A percentile compares a stretch with the other conserved stretches of the same genome.
Conservation (phyloP, 2,329 filamentous ascomycete species). For the Fusarium begoniae region DNA sequence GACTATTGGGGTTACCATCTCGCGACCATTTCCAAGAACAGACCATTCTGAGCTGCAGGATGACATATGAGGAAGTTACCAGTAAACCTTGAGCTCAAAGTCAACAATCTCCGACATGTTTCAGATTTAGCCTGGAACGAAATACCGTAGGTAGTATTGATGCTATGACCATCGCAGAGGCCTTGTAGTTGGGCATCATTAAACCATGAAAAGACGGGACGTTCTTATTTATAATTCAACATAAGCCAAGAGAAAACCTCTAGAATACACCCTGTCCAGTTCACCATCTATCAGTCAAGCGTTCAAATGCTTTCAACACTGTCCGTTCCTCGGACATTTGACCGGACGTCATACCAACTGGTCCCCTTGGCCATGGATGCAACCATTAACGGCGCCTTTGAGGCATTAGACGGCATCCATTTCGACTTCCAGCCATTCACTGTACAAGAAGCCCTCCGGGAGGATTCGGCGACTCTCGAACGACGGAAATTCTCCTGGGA, state of each 20-base stretch:
- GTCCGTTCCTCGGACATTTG: not conserved
- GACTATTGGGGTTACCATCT: not conserved
- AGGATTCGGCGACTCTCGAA: not conserved
- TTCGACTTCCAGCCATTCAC: not conserved
- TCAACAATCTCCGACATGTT: not conserved
- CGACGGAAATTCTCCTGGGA: not conserved
- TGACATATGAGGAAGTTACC: not conserved
- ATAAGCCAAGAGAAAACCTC: not conserved
- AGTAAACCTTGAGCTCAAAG: not conserved
- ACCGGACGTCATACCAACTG: not conserved
- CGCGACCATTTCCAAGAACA: not conserved
- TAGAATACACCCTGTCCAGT: fast-evolving
- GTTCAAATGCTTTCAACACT: not conserved
- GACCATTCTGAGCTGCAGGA: not conserved
- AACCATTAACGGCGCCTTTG: not conserved
- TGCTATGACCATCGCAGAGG: not conserved
- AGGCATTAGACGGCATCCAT: not conserved
- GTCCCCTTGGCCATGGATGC: not conserved
- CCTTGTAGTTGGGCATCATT: not conserved
- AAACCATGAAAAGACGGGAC: fast-evolving
- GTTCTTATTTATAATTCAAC: not conserved
- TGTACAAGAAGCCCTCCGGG: not conserved
- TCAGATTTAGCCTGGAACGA: not conserved
- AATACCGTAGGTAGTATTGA: not conserved
- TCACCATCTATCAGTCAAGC: fast-evolving